phyloP scores from a whole-genome alignment of 176 grass and related monocot genomes.

The Juncus inflexus region DNA sequence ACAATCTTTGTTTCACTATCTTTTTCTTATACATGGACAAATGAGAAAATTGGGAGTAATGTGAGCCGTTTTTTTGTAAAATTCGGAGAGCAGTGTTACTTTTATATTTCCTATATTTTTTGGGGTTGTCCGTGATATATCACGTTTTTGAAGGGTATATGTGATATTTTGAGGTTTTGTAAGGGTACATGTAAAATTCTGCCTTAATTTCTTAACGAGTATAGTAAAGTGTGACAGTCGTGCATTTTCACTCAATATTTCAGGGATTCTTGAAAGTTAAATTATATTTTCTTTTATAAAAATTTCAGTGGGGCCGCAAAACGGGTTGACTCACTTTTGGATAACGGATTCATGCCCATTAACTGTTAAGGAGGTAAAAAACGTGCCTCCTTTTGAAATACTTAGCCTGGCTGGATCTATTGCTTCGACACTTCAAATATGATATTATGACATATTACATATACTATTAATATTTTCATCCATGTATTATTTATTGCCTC shows the following conservation, averaged over 20 bases:
- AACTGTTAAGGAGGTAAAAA: slow-evolving; percentile 58
- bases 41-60: too few species aligned
- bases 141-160: not conserved
- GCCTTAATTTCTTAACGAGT: not conserved
- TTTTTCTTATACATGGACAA: too few species aligned
- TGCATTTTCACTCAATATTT: slow-evolving; percentile 11
- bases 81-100: too few species aligned
- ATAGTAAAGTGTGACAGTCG: not conserved
- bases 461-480: not conserved
- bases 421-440: slow-evolving; percentile 76
- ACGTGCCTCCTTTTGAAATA: slow-evolving; percentile 73
- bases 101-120: too few species aligned
- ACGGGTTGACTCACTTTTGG: slow-evolving; percentile 81
- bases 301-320: slow-evolving; percentile 51
- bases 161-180: too few species aligned
- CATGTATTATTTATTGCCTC: not conserved
- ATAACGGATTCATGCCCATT: slow-evolving; percentile 90
- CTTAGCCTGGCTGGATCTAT: slow-evolving; percentile 78
- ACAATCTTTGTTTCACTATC: too few species aligned
- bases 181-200: not conserved
- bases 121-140: not conserved
- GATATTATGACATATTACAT: not conserved
- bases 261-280: slow-evolving; percentile 16
- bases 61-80: too few species aligned
- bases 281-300: slow-evolving; percentile 1